phyloP scores from a whole-genome alignment of 2,329 filamentous ascomycete genomes.

The Aspergillus sp. region DNA sequence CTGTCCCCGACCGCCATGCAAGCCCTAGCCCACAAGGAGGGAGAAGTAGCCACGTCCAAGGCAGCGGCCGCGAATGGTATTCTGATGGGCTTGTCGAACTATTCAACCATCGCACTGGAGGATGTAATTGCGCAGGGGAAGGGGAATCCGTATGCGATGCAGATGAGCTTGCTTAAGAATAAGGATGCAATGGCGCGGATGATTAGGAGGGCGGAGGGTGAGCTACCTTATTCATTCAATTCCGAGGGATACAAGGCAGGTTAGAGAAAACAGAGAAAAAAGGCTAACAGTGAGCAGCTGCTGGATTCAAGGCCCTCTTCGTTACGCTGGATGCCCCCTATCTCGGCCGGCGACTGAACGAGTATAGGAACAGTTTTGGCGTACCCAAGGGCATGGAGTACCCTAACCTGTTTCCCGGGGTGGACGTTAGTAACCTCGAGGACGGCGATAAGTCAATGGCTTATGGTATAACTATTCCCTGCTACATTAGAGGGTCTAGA shows the following conservation, averaged over 20 bases:
- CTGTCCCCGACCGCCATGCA: slow-evolving; percentile 49
- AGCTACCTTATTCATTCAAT: neutral
- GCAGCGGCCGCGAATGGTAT: neutral
- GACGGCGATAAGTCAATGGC: neutral
- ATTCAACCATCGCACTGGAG: neutral
- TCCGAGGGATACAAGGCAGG: no score
- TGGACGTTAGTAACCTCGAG: slow-evolving; percentile 13
- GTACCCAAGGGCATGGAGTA: slow-evolving; percentile 19
- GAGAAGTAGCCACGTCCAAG: neutral
- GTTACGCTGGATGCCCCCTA: slow-evolving; percentile 6
- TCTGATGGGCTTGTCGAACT: neutral
- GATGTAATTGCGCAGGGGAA: neutral
- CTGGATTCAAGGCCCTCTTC: slow-evolving; percentile 15
- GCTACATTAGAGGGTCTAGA: no score
- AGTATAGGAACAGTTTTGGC: slow-evolving; percentile 8
- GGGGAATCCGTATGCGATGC: slow-evolving; percentile 5
- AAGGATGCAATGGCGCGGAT: neutral
- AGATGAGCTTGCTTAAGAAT: slow-evolving; percentile 4
- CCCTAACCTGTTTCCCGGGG: slow-evolving; percentile 20
- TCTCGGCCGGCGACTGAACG: slow-evolving; percentile 10
- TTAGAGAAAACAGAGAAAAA: no score
- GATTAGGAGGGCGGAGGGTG: slow-evolving; percentile 1
- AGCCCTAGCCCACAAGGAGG: neutral
- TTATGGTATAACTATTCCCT: no score
- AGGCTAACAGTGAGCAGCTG: neutral